A percentile compares a stretch with the other conserved stretches of the same genome.
phyloP scores from a whole-genome alignment of 2,329 filamentous ascomycete species.

The Triangularia verruculosa region DNA sequence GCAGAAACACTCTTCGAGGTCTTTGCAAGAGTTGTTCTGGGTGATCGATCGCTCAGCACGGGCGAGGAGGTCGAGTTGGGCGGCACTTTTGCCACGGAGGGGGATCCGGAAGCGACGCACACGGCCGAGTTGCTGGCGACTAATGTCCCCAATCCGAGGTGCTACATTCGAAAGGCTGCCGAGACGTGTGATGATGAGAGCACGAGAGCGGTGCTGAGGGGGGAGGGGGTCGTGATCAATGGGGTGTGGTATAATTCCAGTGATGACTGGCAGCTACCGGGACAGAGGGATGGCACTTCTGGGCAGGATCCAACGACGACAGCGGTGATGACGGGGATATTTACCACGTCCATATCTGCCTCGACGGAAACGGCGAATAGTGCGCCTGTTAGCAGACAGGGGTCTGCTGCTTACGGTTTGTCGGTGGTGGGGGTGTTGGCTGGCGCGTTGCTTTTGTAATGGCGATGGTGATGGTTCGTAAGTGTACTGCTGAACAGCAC shows the following conservation, averaged over 20 bases:
- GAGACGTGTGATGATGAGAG: background rate
- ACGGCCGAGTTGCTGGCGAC: background rate
- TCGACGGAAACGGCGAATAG: background rate
- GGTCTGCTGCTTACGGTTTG: background rate
- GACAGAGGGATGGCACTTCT: background rate
- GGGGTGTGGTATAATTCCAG: background rate
- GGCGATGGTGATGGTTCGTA: too few species aligned
- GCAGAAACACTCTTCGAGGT: constrained; percentile 44
- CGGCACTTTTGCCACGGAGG: background rate
- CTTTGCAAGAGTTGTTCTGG: constrained; percentile 47
- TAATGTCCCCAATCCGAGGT: background rate
- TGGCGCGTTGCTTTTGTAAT: background rate
- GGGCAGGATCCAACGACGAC: background rate
- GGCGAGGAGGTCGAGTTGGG: background rate
- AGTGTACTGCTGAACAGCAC: too few species aligned
- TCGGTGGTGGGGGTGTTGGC: background rate
- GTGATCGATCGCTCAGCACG: constrained; percentile 26
- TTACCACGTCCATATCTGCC: background rate
- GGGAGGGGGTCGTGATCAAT: background rate
- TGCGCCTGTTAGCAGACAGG: background rate
- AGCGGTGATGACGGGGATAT: background rate
- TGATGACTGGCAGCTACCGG: background rate
- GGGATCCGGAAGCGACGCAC: background rate
- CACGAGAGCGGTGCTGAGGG: background rate
- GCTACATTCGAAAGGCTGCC: background rate